phyloP scores from a whole-genome alignment of 257 asterid species.

The Solanum chmielewskii region DNA sequence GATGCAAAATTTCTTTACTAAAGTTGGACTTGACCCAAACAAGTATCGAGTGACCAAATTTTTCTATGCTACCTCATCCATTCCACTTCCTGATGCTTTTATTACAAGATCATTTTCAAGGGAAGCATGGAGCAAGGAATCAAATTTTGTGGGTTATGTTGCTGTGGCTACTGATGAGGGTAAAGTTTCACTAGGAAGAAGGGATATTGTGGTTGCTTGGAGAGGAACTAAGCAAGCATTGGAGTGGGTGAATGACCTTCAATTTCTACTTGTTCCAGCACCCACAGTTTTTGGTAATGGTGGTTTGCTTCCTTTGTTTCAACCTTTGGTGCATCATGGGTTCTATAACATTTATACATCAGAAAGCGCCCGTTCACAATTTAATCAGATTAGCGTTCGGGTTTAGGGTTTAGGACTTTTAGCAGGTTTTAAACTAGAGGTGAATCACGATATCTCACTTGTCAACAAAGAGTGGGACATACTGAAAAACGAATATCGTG shows the following conservation, averaged over 20 bases:
- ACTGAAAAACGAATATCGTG: constrained; percentile 37
- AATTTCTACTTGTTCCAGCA: neutral
- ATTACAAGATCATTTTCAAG: constrained; percentile 48
- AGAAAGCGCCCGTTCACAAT: neutral
- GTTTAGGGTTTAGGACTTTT: neutral
- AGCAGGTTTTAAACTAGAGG: neutral
- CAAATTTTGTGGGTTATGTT: constrained; percentile 45
- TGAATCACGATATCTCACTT: neutral
- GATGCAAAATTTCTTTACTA: constrained; percentile 28
- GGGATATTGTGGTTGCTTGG: neutral
- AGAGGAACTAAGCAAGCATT: neutral
- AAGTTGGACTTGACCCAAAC: constrained; percentile 36
- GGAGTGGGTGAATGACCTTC: neutral
- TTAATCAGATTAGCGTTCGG: neutral
- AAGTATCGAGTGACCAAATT: constrained; percentile 43
- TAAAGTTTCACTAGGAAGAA: neutral
- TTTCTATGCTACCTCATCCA: constrained; percentile 53
- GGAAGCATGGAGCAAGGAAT: constrained; percentile 73
- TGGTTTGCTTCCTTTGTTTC: neutral
- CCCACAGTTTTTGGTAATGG: neutral
- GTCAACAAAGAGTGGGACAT: constrained; percentile 10
- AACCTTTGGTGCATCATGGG: neutral
- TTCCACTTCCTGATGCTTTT: constrained; percentile 50
- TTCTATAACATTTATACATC: neutral
- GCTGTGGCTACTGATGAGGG: neutral